phyloP scores from a whole-genome alignment of 1,139 yeast genomes.

The Magnusiomyces sp. region DNA sequence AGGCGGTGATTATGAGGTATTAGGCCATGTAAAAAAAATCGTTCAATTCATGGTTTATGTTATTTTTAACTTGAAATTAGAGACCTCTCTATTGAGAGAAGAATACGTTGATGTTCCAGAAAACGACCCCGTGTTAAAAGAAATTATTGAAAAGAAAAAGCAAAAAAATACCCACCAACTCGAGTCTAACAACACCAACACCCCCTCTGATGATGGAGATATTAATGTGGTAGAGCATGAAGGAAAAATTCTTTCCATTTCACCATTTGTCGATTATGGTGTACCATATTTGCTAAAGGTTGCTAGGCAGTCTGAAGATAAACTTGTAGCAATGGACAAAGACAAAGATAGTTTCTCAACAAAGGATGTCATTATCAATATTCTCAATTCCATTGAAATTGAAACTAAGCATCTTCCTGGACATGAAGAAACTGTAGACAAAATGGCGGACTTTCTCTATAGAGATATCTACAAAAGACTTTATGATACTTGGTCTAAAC shows the following conservation, averaged over 20 bases:
- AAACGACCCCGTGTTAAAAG: conserved; percentile 12
- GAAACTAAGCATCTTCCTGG: conserved; percentile 21
- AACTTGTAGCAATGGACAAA: conserved; percentile 31
- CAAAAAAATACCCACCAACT: neutral
- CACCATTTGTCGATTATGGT: conserved; percentile 67
- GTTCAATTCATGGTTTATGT: conserved; percentile 74
- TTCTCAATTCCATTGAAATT: conserved; percentile 16
- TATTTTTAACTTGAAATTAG: conserved; percentile 68
- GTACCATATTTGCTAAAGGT: conserved; percentile 53
- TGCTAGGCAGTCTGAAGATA: conserved; percentile 47
- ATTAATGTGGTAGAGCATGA: neutral
- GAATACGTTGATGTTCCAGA: conserved; percentile 49
- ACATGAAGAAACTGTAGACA: conserved; percentile 18
- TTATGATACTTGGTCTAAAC: conserved; percentile 27
- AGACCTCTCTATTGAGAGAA: conserved; percentile 72
- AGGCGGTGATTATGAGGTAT: conserved; percentile 52
- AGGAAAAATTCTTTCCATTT: conserved; percentile 49
- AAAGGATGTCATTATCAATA: conserved; percentile 15
- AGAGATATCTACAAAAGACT: conserved; percentile 21
- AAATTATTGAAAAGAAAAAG: neutral
- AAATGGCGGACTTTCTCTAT: conserved; percentile 22
- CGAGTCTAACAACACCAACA: neutral
- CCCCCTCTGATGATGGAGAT: conserved; percentile 17
- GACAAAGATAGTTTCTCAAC: conserved; percentile 26
- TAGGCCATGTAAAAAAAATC: conserved; percentile 66